Percentiles rank a stretch among this genome's conserved stretches.
These are phyloP conservation scores for Rhinocladiella similis DNA, from an alignment of 2,329 filamentous ascomycete species.

Conservation along the genomic window DNA sequence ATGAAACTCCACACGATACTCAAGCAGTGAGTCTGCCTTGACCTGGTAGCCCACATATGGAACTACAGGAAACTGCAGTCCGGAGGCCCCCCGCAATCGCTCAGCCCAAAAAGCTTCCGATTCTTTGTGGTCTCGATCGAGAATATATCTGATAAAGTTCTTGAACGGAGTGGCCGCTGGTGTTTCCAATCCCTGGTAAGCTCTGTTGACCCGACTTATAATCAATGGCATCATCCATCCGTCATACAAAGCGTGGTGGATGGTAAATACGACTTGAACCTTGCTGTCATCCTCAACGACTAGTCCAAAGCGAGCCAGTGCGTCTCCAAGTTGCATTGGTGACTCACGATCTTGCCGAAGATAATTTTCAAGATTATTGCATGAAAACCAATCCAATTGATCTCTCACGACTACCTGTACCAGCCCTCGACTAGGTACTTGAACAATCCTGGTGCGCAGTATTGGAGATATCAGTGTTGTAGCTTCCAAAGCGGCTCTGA, in stretches of 20 bases:
- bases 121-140: slow-evolving; percentile 13
- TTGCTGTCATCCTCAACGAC: not conserved
- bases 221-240: slow-evolving; percentile 34
- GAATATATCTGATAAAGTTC: slow-evolving; percentile 31
- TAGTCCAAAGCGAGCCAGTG: slow-evolving; percentile 18
- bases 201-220: slow-evolving; percentile 18
- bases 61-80: slow-evolving; percentile 17
- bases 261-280: slow-evolving; percentile 38
- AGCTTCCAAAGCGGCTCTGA: slow-evolving; percentile 42
- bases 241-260: slow-evolving; percentile 48
- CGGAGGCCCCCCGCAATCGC: slow-evolving; percentile 17
- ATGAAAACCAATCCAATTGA: slow-evolving; percentile 26
- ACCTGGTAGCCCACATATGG: slow-evolving; percentile 15
- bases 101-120: slow-evolving; percentile 24
- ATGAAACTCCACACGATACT: slow-evolving; percentile 1
- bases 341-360: slow-evolving; percentile 8
- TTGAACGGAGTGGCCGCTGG: slow-evolving; percentile 24
- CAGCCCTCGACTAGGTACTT: slow-evolving; percentile 29
- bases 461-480: slow-evolving; percentile 38
- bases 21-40: slow-evolving; percentile 11
- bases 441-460: slow-evolving; percentile 42
- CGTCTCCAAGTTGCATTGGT: slow-evolving; percentile 14
- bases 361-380: slow-evolving; percentile 13
- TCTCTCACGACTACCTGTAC: slow-evolving; percentile 34
- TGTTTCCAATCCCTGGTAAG: slow-evolving; percentile 20